Evolutionary conservation across 2,329 filamentous ascomycete genomes (phyloP).

Genomic region (Pseudogymnoascus pannorum): DNA sequence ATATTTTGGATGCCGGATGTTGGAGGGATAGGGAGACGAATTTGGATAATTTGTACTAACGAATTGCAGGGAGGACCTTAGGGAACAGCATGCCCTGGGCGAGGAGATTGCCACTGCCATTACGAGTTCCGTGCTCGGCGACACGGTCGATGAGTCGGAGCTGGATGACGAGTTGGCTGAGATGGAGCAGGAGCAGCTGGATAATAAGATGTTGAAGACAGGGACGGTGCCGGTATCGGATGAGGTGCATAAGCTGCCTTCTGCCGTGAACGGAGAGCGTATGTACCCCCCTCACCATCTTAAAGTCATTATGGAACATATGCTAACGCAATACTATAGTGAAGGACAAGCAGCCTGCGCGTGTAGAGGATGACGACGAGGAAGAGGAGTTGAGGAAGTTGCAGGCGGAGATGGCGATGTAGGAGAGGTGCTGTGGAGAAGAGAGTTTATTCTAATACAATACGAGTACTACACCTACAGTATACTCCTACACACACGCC

Average conservation of each 20-base stretch:
- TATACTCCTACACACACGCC: not conserved
- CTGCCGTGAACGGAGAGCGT: conserved; percentile 69
- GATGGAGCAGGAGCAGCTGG: conserved; percentile 85
- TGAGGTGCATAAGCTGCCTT: conserved; percentile 68
- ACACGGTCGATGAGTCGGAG: conserved; percentile 75
- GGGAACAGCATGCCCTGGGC: conserved; percentile 87
- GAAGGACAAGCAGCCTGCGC: conserved; percentile 43
- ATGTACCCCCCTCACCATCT: conserved; percentile 35
- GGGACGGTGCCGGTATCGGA: conserved; percentile 77
- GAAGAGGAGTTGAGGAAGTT: conserved; percentile 89
- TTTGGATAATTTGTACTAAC: too few species aligned
- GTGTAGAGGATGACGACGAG: conserved; percentile 78
- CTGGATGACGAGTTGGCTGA: conserved; percentile 78
- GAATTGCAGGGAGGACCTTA: conserved; percentile 62
- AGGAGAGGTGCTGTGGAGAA: conserved; percentile 20
- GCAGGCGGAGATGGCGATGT: conserved; percentile 97
- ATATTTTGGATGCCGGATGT: not conserved
- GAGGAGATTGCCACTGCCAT: conserved; percentile 89
- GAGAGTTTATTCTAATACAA: not conserved
- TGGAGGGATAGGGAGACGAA: not conserved
- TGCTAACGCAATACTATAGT: conserved; percentile 28
- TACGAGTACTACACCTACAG: not conserved
- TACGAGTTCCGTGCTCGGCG: conserved; percentile 59
- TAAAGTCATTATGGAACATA: too few species aligned
- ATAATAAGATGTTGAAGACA: conserved; percentile 88